These are phyloP conservation scores for Aspergillus sojae DNA, from an alignment of 2,329 filamentous ascomycete genomes.

Conservation along the genomic window DNA sequence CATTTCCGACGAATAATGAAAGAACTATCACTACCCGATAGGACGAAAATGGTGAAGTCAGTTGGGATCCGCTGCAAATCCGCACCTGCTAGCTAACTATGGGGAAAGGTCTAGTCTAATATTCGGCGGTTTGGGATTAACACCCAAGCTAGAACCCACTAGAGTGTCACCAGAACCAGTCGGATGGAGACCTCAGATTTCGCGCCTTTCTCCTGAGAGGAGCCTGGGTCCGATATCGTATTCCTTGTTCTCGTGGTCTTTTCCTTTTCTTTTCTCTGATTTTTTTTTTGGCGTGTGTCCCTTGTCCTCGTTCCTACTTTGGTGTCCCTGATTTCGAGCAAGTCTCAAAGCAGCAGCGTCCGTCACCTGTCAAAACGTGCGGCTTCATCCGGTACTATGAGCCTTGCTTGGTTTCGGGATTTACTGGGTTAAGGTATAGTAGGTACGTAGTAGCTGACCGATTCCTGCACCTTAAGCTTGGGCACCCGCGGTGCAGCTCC, in stretches of 20 bases:
- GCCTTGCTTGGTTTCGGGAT: not conserved
- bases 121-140: slow-evolving; percentile 22
- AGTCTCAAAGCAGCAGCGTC: slow-evolving; percentile 1
- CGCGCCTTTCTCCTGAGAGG: slow-evolving; percentile 12
- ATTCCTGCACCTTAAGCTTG: slow-evolving; percentile 6
- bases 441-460: not conserved
- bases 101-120: slow-evolving; percentile 16
- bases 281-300: not conserved
- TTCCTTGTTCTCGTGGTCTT: not conserved
- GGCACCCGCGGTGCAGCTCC: slow-evolving; percentile 3
- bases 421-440: slow-evolving; percentile 2
- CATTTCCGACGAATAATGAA: slow-evolving; percentile 15
- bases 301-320: not conserved
- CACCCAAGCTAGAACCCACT: slow-evolving; percentile 35
- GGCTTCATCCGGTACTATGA: slow-evolving; percentile 3
- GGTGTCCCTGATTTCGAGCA: not conserved
- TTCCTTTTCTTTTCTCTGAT: not conserved
- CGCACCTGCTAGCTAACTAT: slow-evolving; percentile 13
- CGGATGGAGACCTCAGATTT: slow-evolving; percentile 29
- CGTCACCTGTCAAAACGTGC: slow-evolving; percentile 14
- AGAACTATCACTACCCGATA: slow-evolving; percentile 1
- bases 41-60: slow-evolving; percentile 6
- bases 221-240: not conserved
- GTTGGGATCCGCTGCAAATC: slow-evolving; percentile 18
- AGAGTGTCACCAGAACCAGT: slow-evolving; percentile 32